phyloP scores from a whole-genome alignment of 106 monocot genomes.

The Hemerocallis citrina region DNA sequence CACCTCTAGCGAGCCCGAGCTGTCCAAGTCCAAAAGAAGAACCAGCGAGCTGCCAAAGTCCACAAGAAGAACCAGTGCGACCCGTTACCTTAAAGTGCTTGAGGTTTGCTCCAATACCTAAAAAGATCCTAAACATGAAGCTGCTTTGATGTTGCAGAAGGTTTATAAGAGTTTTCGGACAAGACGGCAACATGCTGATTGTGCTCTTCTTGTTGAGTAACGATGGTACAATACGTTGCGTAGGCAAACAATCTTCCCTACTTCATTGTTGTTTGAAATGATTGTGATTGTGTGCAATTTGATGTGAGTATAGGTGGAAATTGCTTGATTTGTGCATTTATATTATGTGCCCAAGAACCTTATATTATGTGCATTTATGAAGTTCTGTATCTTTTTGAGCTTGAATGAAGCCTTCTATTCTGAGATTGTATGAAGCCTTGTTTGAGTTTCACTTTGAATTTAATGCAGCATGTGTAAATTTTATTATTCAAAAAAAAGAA shows the following conservation, averaged over 20 bases:
- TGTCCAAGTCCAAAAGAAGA: not conserved
- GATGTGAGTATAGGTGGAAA: constrained; percentile 60
- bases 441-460: too few relatives aligned
- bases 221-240: constrained; percentile 64
- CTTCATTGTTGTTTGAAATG: too few relatives aligned
- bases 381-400: too few relatives aligned
- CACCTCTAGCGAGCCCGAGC: constrained; percentile 20
- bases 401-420: too few relatives aligned
- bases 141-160: constrained; percentile 80
- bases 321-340: constrained; percentile 93
- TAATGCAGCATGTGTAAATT: too few relatives aligned
- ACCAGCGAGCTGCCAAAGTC: not conserved
- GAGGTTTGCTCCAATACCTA: constrained; percentile 6
- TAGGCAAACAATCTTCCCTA: too few relatives aligned
- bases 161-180: constrained; percentile 89
- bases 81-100: constrained; percentile 2
- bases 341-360: too few relatives aligned
- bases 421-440: too few relatives aligned
- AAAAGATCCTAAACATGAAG: constrained; percentile 39
- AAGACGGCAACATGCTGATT: constrained; percentile 77
- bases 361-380: too few relatives aligned
- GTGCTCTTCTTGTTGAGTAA: constrained; percentile 81
- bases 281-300: not conserved
- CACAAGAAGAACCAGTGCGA: not conserved
- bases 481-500: too few relatives aligned